Percentiles rank a stretch among this genome's conserved stretches.
Conservation (phyloP, 495 filamentous ascomycete genomes). For the Talaromyces stipitatus region DNA sequence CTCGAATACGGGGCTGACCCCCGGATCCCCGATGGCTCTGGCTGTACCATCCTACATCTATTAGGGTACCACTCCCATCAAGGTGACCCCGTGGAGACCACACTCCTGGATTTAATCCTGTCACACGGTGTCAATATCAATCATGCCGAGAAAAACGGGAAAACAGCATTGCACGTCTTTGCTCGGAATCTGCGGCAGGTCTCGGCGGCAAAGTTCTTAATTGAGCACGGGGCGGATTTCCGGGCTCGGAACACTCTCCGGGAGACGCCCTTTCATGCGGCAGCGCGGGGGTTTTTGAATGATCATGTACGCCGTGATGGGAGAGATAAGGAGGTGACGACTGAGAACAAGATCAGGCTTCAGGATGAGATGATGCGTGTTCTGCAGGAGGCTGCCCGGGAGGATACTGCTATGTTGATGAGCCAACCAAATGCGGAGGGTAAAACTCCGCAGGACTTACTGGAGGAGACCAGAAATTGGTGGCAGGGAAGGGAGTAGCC, state of each 20-base stretch:
- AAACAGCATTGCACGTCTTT: conserved; percentile 9
- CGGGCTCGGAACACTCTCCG: not conserved
- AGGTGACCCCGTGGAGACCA: conserved; percentile 6
- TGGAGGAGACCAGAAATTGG: conserved; percentile 8
- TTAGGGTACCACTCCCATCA: conserved; percentile 3
- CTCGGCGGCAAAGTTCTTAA: conserved; percentile 7
- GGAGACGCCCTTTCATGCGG: conserved; percentile 12
- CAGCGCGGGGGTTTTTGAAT: not conserved
- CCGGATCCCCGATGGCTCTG: not conserved
- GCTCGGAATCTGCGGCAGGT: conserved; percentile 8
- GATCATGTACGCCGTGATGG: not conserved
- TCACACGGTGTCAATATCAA: conserved; percentile 12
- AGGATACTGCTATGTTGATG: conserved; percentile 5
- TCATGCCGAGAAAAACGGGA: conserved; percentile 9
- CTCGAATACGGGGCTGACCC: conserved; percentile 10
- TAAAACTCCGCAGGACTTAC: conserved; percentile 6
- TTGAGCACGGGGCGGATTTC: conserved; percentile 7
- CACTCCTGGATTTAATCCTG: conserved; percentile 6
- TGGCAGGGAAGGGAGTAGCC: conserved; percentile 1
- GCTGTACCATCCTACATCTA: conserved; percentile 10
- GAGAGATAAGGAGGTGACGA: conserved; percentile 4
- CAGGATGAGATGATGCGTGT: conserved; percentile 5
- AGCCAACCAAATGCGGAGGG: conserved; percentile 8
- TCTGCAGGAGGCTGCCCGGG: not conserved
- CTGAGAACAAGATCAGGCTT: conserved; percentile 2